Percentiles rank a stretch among this genome's conserved stretches.
Evolutionary conservation across 805 yeast genomes (phyloP).

Genomic region (Pichia manshurica): DNA sequence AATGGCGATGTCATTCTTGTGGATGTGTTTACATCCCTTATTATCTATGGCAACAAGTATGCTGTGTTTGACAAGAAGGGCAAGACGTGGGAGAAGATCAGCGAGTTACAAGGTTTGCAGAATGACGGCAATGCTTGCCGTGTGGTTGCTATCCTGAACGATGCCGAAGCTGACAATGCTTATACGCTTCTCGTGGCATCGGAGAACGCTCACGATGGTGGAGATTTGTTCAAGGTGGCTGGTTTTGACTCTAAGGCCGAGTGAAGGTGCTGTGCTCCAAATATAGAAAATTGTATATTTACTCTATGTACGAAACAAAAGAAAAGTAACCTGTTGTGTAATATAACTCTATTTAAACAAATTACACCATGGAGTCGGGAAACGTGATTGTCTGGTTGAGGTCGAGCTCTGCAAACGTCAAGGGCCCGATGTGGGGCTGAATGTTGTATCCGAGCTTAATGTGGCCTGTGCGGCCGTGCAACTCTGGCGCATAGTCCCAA

Average conservation of each 20-base stretch:
- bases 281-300: neutral
- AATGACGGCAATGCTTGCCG: no score
- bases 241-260: no score
- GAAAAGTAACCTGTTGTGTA: no score
- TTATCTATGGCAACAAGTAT: neutral
- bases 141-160: neutral
- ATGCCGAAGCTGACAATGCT: neutral
- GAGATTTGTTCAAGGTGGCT: neutral
- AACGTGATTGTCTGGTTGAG: conserved; percentile 20
- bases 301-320: no score
- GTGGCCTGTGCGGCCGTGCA: conserved; percentile 58
- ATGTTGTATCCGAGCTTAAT: conserved; percentile 82
- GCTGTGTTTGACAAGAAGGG: conserved; percentile 3
- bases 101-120: neutral
- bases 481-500: conserved; percentile 71
- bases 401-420: conserved; percentile 58
- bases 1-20: neutral
- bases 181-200: neutral
- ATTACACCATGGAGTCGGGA: conserved; percentile 15
- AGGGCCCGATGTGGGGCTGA: conserved; percentile 85
- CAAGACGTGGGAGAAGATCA: neutral
- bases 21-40: conserved; percentile 1
- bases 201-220: neutral
- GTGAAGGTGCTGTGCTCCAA: neutral
- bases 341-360: no score